phyloP scores from a whole-genome alignment of 257 asterid genomes.

The Lycium barbarum region DNA sequence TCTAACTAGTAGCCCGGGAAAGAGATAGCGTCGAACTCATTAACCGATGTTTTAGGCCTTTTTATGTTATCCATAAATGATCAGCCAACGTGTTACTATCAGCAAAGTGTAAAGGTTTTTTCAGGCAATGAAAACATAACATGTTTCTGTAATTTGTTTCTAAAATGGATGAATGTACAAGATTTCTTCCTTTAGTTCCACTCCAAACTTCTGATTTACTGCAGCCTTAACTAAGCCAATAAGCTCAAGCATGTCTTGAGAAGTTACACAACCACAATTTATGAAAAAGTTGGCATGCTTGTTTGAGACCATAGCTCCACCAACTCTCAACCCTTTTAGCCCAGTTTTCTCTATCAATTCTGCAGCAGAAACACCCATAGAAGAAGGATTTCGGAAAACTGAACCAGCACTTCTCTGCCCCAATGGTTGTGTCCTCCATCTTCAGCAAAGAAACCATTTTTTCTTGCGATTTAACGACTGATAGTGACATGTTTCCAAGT shows the following conservation, averaged over 20 bases:
- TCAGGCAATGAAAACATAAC: constrained; percentile 2
- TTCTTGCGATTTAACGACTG: background rate
- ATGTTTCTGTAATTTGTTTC: background rate
- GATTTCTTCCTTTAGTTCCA: constrained; percentile 54
- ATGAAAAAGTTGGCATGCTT: constrained; percentile 61
- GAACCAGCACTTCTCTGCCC: constrained; percentile 52
- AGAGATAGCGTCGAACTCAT: constrained; percentile 36
- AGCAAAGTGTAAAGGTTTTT: background rate
- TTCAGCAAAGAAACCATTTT: constrained; percentile 39
- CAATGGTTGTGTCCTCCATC: constrained; percentile 53
- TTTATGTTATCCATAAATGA: background rate
- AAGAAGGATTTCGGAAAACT: constrained; percentile 48
- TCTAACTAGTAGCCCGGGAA: constrained; percentile 39
- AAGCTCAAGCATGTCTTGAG: constrained; percentile 48
- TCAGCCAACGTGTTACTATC: background rate
- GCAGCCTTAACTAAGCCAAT: constrained; percentile 43
- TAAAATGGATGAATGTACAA: constrained; percentile 38
- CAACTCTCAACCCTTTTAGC: constrained; percentile 48
- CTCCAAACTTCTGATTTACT: constrained; percentile 44
- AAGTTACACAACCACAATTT: constrained; percentile 51
- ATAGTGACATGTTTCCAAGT: background rate
- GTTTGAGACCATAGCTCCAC: constrained; percentile 56
- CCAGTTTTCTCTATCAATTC: constrained; percentile 49
- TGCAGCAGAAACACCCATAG: constrained; percentile 43
- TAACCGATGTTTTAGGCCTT: constrained; percentile 23